phyloP scores from a whole-genome alignment of 805 yeast genomes.

The Saccharomycopsis olivae region DNA sequence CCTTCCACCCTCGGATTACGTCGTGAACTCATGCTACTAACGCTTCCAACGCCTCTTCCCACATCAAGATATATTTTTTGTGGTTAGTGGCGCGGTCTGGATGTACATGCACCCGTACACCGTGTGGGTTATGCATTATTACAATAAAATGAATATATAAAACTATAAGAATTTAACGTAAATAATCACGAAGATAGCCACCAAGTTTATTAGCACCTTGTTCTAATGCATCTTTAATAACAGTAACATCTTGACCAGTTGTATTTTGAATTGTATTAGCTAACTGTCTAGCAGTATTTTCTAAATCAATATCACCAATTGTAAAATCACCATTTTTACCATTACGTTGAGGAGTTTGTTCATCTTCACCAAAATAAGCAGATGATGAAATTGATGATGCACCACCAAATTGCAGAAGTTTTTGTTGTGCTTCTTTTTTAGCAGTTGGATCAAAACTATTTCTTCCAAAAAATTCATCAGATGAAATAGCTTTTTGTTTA shows the following conservation, averaged over 20 bases:
- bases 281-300: constrained; percentile 47
- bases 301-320: constrained; percentile 37
- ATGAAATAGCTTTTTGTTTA: constrained; percentile 85
- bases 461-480: constrained; percentile 90
- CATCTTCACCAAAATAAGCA: constrained; percentile 84
- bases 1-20: too few species aligned
- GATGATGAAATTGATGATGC: constrained; percentile 89
- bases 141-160: neutral
- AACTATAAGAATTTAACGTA: constrained; percentile 30
- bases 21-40: too few species aligned
- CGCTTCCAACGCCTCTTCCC: too few species aligned
- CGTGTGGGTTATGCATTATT: too few species aligned
- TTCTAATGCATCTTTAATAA: constrained; percentile 83
- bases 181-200: constrained; percentile 75
- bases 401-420: constrained; percentile 71
- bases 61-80: too few species aligned
- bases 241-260: constrained; percentile 83
- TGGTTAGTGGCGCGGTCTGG: too few species aligned
- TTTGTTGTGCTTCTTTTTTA: constrained; percentile 70
- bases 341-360: constrained; percentile 27
- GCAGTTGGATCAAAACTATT: constrained; percentile 71
- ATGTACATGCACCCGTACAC: too few species aligned
- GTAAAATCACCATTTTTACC: constrained; percentile 23
- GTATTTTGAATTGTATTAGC: constrained; percentile 61
- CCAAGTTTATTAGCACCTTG: constrained; percentile 88